phyloP scores from a whole-genome alignment of 2,329 filamentous ascomycete genomes.

The Calonectria hongkongensis region DNA sequence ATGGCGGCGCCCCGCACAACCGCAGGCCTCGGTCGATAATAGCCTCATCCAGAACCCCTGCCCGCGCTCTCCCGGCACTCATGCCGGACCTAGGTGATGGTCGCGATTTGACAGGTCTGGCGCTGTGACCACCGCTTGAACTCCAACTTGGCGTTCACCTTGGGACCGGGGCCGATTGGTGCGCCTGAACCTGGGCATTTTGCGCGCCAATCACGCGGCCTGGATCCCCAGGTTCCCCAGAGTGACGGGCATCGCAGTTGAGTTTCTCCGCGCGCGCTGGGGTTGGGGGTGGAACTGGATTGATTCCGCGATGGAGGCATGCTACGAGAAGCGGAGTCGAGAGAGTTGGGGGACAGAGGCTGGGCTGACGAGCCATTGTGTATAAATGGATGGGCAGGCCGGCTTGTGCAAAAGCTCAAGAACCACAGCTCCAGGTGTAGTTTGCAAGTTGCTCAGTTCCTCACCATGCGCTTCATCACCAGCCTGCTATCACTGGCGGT shows the following conservation, averaged over 20 bases:
- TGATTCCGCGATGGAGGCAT: conserved; percentile 37
- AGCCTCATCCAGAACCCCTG: conserved; percentile 29
- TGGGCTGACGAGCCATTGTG: not conserved
- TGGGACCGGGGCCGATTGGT: conserved; percentile 34
- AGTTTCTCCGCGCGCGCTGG: conserved; percentile 39
- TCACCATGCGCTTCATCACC: conserved; percentile 38
- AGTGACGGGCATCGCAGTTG: conserved; percentile 14
- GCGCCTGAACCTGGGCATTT: conserved; percentile 35
- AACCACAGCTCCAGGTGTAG: conserved; percentile 7
- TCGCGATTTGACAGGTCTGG: conserved; percentile 25
- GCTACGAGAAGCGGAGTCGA: conserved; percentile 28
- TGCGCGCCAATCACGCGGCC: conserved; percentile 38
- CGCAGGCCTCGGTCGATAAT: conserved; percentile 29
- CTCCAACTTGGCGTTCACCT: conserved; percentile 26
- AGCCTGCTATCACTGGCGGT: conserved; percentile 30
- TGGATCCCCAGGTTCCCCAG: conserved; percentile 36
- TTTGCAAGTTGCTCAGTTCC: not conserved
- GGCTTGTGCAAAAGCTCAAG: conserved; percentile 18
- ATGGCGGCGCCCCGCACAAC: conserved; percentile 38
- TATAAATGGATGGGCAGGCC: conserved; percentile 32
- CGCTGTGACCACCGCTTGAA: conserved; percentile 30
- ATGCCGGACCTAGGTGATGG: conserved; percentile 14
- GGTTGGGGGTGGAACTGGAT: conserved; percentile 6
- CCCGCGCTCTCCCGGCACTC: conserved; percentile 6
- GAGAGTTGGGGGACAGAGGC: not conserved